phyloP scores from a whole-genome alignment of 164 flowering plant genomes.

The Vitis rupestris region DNA sequence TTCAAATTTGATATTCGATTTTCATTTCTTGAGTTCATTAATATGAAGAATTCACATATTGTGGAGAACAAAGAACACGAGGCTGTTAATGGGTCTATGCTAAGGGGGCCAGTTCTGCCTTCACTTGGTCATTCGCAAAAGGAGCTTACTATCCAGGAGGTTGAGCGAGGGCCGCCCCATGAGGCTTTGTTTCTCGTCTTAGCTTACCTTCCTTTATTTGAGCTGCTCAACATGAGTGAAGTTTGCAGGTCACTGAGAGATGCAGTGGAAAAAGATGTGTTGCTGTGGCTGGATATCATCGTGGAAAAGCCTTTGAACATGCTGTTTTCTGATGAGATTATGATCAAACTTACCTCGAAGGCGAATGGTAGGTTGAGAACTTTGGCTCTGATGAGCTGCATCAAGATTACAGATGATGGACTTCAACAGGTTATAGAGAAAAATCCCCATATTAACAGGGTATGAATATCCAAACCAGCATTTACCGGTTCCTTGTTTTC shows the following conservation, averaged over 20 bases:
- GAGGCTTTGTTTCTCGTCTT: slow-evolving; percentile 61
- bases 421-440: slow-evolving; percentile 40
- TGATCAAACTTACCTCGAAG: slow-evolving; percentile 48
- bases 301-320: slow-evolving; percentile 50
- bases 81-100: too few relatives aligned
- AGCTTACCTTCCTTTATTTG: slow-evolving; percentile 53
- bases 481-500: not conserved
- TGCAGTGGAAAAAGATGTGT: slow-evolving; percentile 47
- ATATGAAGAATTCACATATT: too few relatives aligned
- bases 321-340: slow-evolving; percentile 40
- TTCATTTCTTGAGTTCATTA: too few relatives aligned
- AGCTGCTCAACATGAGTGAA: slow-evolving; percentile 51
- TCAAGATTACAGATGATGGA: slow-evolving; percentile 59
- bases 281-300: slow-evolving; percentile 58
- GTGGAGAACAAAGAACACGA: too few relatives aligned
- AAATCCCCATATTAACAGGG: slow-evolving; percentile 72
- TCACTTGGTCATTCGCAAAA: not conserved
- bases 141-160: not conserved
- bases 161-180: slow-evolving; percentile 46
- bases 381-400: slow-evolving; percentile 53
- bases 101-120: too few relatives aligned
- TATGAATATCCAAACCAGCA: slow-evolving; percentile 14
- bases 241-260: slow-evolving; percentile 58
- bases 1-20: too few relatives aligned
- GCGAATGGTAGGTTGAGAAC: slow-evolving; percentile 54